These are phyloP conservation scores for Fusarium sp. DNA, from an alignment of 2,329 filamentous ascomycete genomes.

Conservation along the genomic window DNA sequence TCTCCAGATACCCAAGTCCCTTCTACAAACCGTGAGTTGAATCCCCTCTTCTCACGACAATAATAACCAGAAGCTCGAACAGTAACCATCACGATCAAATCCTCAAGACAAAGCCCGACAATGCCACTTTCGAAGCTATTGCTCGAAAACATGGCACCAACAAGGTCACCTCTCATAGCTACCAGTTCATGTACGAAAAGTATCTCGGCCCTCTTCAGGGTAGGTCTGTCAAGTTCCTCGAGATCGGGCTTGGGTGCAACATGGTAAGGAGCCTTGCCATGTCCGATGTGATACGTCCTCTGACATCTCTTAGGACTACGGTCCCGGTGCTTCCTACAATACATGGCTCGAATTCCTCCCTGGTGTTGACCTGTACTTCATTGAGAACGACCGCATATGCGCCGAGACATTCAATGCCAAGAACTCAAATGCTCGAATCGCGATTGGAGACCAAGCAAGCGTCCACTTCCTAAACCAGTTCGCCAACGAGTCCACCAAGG, in stretches of 20 bases:
- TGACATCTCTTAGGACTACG: constrained; percentile 41
- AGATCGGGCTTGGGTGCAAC: constrained; percentile 53
- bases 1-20: background rate
- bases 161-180: constrained; percentile 51
- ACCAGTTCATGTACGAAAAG: constrained; percentile 53
- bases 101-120: background rate
- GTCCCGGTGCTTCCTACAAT: constrained; percentile 51
- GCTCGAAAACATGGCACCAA: constrained; percentile 50
- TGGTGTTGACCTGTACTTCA: constrained; percentile 52
- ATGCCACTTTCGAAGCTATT: constrained; percentile 37
- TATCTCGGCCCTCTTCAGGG: constrained; percentile 47
- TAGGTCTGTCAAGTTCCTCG: constrained; percentile 50
- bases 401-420: constrained; percentile 48
- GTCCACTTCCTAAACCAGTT: constrained; percentile 48
- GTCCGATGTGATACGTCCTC: background rate
- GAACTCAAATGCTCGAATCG: constrained; percentile 49
- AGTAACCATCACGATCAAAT: background rate
- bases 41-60: background rate
- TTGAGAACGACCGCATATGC: constrained; percentile 51
- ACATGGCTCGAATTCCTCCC: constrained; percentile 53
- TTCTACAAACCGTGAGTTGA: background rate
- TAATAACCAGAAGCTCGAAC: background rate
- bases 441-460: constrained; percentile 52
- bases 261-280: constrained; percentile 38
- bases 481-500: constrained; percentile 43